Conservation (phyloP, 345 rosid species). For the Erysimum cheiranthoides region DNA sequence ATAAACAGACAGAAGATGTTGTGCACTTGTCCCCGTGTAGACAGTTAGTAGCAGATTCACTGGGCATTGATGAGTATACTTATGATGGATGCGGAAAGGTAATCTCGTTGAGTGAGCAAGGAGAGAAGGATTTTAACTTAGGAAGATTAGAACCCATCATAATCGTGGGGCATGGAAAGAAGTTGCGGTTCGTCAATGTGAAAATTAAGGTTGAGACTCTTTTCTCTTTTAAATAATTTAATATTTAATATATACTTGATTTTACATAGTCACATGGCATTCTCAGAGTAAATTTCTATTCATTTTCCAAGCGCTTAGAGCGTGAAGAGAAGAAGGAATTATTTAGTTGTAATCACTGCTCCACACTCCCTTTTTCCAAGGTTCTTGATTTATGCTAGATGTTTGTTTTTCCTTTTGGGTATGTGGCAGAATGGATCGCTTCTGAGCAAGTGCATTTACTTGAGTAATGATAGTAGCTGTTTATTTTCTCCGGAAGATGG, state of each 20-base stretch:
- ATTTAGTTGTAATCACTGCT: constrained; percentile 21
- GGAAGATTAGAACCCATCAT: constrained; percentile 73
- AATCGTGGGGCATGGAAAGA: constrained; percentile 89
- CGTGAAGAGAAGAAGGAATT: constrained; percentile 25
- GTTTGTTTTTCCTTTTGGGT: constrained; percentile 20
- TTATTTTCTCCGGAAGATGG: constrained; percentile 82
- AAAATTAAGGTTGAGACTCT: constrained; percentile 76
- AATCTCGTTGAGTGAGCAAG: constrained; percentile 65
- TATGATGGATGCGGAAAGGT: constrained; percentile 94
- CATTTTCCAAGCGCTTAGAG: constrained; percentile 24
- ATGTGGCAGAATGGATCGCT: constrained; percentile 78
- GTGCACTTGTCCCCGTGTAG: constrained; percentile 81
- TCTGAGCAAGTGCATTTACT: constrained; percentile 81
- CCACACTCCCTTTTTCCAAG: constrained; percentile 23
- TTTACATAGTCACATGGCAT: constrained; percentile 21
- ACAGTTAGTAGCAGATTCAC: constrained; percentile 80
- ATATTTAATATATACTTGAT: constrained; percentile 3
- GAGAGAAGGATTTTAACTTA: constrained; percentile 54
- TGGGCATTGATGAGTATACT: constrained; percentile 77
- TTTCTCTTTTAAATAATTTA: constrained; percentile 6
- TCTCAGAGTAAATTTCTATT: constrained; percentile 6
- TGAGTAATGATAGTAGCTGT: constrained; percentile 94
- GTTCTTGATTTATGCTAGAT: constrained; percentile 28
- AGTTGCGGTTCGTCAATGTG: constrained; percentile 84
- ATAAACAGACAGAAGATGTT: constrained; percentile 79